Conservation (phyloP, 1,139 yeast species). For the Saccharomyces hybrid region DNA sequence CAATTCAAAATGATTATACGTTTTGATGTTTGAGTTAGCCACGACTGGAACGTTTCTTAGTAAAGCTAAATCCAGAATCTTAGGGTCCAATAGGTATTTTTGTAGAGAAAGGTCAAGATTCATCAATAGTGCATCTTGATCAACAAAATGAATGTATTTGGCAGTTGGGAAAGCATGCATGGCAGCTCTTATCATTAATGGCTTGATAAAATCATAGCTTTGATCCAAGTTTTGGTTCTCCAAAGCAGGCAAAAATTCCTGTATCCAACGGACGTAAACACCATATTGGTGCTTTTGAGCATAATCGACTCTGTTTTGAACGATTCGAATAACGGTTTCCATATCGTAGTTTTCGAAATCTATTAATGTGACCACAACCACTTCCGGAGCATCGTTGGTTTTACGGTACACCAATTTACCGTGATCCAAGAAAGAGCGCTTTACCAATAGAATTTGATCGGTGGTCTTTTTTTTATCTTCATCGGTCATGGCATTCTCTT, state of each 20-base stretch:
- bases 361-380: conserved; percentile 71
- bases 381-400: conserved; percentile 46
- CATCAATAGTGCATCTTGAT: conserved; percentile 67
- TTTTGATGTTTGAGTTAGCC: conserved; percentile 59
- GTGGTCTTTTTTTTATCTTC: conserved; percentile 35
- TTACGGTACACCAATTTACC: conserved; percentile 50
- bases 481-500: conserved; percentile 36
- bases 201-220: conserved; percentile 24
- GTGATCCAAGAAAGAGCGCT: conserved; percentile 53
- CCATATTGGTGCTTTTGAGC: conserved; percentile 72
- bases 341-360: conserved; percentile 64
- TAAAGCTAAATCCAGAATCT: conserved; percentile 49
- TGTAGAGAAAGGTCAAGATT: conserved; percentile 50
- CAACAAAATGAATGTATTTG: conserved; percentile 77
- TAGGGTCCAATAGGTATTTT: conserved; percentile 49
- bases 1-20: conserved; percentile 55
- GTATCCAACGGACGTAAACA: conserved; percentile 70
- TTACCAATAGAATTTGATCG: conserved; percentile 38
- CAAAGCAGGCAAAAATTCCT: conserved; percentile 62
- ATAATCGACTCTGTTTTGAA: conserved; percentile 75
- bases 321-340: conserved; percentile 53
- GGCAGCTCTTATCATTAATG: conserved; percentile 57
- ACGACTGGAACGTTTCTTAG: conserved; percentile 60
- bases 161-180: conserved; percentile 81
- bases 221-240: conserved; percentile 33